Percentiles rank a stretch among this genome's conserved stretches.
Evolutionary conservation across 306 rosid genomes (phyloP).

Genomic region (Sicyos edulis): DNA sequence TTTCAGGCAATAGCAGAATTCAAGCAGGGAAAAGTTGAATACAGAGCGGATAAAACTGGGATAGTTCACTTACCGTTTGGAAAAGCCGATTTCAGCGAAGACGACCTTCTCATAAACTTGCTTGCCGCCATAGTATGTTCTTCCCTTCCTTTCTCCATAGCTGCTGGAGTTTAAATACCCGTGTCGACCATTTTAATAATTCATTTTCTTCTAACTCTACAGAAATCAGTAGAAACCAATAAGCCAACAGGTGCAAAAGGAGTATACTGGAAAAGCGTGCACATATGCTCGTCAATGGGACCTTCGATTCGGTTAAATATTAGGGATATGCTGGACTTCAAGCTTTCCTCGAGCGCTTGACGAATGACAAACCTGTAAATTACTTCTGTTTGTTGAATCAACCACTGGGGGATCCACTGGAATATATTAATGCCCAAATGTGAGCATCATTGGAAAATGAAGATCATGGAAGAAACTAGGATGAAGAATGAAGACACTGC

Average conservation of each 20-base stretch:
- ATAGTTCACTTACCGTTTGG: slow-evolving; percentile 92
- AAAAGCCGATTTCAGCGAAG: slow-evolving; percentile 72
- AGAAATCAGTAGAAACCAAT: slow-evolving; percentile 86
- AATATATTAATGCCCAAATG: slow-evolving; percentile 6
- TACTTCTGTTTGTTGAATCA: slow-evolving; percentile 15
- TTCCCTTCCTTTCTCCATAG: slow-evolving; percentile 14
- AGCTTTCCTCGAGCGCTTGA: slow-evolving; percentile 29
- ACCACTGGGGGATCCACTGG: slow-evolving; percentile 10
- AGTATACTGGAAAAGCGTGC: slow-evolving; percentile 94
- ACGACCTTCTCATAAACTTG: slow-evolving; percentile 78
- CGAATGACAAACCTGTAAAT: slow-evolving; percentile 10
- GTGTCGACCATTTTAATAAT: background rate
- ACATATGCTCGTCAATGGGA: slow-evolving; percentile 94
- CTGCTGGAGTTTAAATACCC: background rate
- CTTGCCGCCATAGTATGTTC: slow-evolving; percentile 70
- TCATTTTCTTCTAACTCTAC: slow-evolving; percentile 30
- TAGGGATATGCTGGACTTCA: slow-evolving; percentile 82
- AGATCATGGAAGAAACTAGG: background rate
- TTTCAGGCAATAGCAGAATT: slow-evolving; percentile 89
- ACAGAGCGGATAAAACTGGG: slow-evolving; percentile 95
- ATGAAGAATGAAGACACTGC: slow-evolving; percentile 3
- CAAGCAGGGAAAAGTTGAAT: slow-evolving; percentile 97
- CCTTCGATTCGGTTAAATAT: slow-evolving; percentile 79
- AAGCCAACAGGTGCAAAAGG: slow-evolving; percentile 97
- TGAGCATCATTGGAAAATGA: slow-evolving; percentile 1